Evolutionary conservation across 2,329 filamentous ascomycete genomes (phyloP), one percentile per base, ranked within the genome.

Genomic region (Calonectria multiphialidica): DNA sequence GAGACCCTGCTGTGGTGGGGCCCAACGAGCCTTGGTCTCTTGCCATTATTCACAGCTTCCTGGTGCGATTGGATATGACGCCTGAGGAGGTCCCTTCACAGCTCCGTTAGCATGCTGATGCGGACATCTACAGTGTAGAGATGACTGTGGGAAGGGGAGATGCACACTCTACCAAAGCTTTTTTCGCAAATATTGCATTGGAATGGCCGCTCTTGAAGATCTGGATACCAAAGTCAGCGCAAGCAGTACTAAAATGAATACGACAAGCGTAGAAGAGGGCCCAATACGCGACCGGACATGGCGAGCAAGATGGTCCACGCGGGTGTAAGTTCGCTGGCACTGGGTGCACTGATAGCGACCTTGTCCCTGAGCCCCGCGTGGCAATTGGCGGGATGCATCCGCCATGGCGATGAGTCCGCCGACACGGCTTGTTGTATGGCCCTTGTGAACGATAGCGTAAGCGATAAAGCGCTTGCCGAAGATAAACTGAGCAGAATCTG

Each of bases 231-330:
- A 55, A 15, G 4, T 55, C 30, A 55, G 30, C 12, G n/a, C 2
- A 2, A 15, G 10, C 12, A 40, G 18, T 10, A 23, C 5, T 10
- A 3, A 21, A 40, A 57, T 9, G 3, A 6, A 13, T 3, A 37
- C 6, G 3, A 12, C 1, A 12, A 16, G 6, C 5, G n/a, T 8
- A 16, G 16, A 35, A 35, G 5, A 9, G 13, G 33, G 10, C 5
- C 13, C 50, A 57, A n/a, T 57, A 57, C 53, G 53, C n/a, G 53
- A 57, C 30, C 53, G 53, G 33, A 57, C 53, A 57, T 57, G 53
- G 10, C 53, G 53, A 3, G 53, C 30, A 40, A 57, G 53, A 25
- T 57, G 53, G 9, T 57, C 53, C n/a, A 57, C 33, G 13, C 53
- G 53, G 1, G 53, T 57, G 15, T 57, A 57, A 5, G 53, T 57